These are phyloP conservation scores for Phytophthora podocarpi DNA, from an alignment of 352 stramenopile genomes.

Conservation along the genomic window DNA sequence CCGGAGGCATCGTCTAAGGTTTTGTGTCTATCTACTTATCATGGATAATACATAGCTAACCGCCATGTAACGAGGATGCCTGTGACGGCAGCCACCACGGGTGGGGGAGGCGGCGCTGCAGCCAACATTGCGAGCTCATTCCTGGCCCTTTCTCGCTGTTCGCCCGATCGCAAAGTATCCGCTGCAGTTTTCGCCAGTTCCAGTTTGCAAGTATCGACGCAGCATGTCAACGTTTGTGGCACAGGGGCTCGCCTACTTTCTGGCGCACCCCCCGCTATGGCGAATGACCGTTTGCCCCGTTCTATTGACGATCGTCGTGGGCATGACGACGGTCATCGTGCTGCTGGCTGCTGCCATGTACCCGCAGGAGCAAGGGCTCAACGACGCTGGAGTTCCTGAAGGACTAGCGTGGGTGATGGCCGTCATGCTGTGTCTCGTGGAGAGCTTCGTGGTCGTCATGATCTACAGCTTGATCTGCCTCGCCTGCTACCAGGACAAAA, in stretches of 20 bases:
- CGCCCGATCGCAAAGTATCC: too few relatives aligned
- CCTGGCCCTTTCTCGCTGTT: slow-evolving; percentile 1
- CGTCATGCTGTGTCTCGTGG: slow-evolving; percentile 57
- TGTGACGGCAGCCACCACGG: slow-evolving; percentile 6
- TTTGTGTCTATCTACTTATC: slow-evolving; percentile 8
- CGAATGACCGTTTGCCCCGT: slow-evolving; percentile 50
- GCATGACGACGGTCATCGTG: slow-evolving; percentile 47
- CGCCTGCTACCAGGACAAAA: slow-evolving; percentile 56
- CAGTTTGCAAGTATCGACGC: slow-evolving; percentile 8
- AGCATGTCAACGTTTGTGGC: slow-evolving; percentile 41
- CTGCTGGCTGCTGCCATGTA: slow-evolving; percentile 46
- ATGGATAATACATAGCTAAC: slow-evolving; percentile 6
- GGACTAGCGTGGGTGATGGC: slow-evolving; percentile 52
- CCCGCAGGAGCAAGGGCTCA: slow-evolving; percentile 46
- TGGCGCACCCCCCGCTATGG: slow-evolving; percentile 56
- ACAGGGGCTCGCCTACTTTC: slow-evolving; percentile 48
- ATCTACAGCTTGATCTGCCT: slow-evolving; percentile 56
- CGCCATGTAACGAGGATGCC: background rate
- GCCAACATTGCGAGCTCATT: too few relatives aligned
- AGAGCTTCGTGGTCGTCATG: slow-evolving; percentile 61
- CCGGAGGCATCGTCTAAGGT: slow-evolving; percentile 27
- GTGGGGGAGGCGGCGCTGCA: slow-evolving; percentile 5
- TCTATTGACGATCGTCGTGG: slow-evolving; percentile 50
- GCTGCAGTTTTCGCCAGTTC: slow-evolving; percentile 3
- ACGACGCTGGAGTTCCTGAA: slow-evolving; percentile 40